Conservation (phyloP, 208 protist species). For the Crithidia acanthocephali region DNA sequence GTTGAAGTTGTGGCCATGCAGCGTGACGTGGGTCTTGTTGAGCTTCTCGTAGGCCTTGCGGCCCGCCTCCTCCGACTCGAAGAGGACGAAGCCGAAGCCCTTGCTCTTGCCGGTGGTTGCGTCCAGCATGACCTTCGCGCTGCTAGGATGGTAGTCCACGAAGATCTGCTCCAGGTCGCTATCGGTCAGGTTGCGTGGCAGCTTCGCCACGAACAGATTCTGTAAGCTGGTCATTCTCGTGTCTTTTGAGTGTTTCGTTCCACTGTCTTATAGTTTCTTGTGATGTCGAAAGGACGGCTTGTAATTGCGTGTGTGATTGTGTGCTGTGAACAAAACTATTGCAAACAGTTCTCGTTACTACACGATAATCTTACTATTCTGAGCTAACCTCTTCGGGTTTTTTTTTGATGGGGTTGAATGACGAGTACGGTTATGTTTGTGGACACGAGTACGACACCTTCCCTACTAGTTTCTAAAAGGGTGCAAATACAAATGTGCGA, state of each 20-base stretch:
- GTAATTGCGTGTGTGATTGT: neutral
- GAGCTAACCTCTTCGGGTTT: neutral
- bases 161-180: slow-evolving; percentile 81
- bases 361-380: neutral
- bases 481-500: neutral
- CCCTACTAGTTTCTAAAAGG: neutral
- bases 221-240: slow-evolving; percentile 80
- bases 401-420: neutral
- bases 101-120: slow-evolving; percentile 91
- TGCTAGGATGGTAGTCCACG: slow-evolving; percentile 84
- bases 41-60: slow-evolving; percentile 73
- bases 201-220: slow-evolving; percentile 98
- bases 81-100: slow-evolving; percentile 98
- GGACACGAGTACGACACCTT: slow-evolving; percentile 6
- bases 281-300: neutral
- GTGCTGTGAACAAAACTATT: neutral
- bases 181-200: slow-evolving; percentile 86
- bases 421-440: neutral
- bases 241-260: neutral
- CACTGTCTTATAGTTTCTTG: neutral
- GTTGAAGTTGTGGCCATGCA: slow-evolving; percentile 72
- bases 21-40: slow-evolving; percentile 63
- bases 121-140: slow-evolving; percentile 90
- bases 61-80: slow-evolving; percentile 88
- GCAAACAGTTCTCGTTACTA: neutral